Evolutionary conservation across 2,329 filamentous ascomycete species (phyloP).

Genomic region (Colletotrichum spaethianum): DNA sequence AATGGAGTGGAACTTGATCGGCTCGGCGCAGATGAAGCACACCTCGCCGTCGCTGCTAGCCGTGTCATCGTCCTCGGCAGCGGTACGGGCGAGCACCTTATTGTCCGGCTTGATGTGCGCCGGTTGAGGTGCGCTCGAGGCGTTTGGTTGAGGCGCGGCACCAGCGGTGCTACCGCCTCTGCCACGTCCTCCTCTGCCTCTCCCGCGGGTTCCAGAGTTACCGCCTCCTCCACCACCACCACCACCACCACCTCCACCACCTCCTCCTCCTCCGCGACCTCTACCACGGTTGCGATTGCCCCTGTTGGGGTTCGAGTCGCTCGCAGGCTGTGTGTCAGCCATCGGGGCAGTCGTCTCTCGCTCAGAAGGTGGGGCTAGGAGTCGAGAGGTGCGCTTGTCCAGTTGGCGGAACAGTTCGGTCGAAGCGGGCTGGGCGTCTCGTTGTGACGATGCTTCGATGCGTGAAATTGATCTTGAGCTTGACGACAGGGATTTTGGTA

Average conservation of each 20-base stretch:
- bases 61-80: slow-evolving; percentile 51
- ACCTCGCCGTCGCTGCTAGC: slow-evolving; percentile 80
- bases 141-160: background rate
- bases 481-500: background rate
- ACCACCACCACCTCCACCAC: slow-evolving; percentile 48
- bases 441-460: background rate
- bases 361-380: no score
- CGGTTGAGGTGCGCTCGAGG: slow-evolving; percentile 11
- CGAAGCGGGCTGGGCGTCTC: background rate
- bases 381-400: background rate
- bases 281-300: slow-evolving; percentile 40
- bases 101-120: slow-evolving; percentile 27
- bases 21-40: slow-evolving; percentile 98
- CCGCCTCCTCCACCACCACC: slow-evolving; percentile 47
- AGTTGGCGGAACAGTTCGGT: background rate
- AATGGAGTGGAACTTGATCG: slow-evolving; percentile 88
- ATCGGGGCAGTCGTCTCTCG: slow-evolving; percentile 7
- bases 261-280: slow-evolving; percentile 49
- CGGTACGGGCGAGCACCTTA: slow-evolving; percentile 44
- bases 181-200: slow-evolving; percentile 35
- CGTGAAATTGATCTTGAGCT: background rate
- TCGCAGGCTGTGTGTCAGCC: slow-evolving; percentile 27
- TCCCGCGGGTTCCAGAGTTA: slow-evolving; percentile 27
- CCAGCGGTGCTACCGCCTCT: slow-evolving; percentile 43
- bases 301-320: slow-evolving; percentile 34